Conservation (phyloP, 2,329 filamentous ascomycete species). For the Phoma herbarum region DNA sequence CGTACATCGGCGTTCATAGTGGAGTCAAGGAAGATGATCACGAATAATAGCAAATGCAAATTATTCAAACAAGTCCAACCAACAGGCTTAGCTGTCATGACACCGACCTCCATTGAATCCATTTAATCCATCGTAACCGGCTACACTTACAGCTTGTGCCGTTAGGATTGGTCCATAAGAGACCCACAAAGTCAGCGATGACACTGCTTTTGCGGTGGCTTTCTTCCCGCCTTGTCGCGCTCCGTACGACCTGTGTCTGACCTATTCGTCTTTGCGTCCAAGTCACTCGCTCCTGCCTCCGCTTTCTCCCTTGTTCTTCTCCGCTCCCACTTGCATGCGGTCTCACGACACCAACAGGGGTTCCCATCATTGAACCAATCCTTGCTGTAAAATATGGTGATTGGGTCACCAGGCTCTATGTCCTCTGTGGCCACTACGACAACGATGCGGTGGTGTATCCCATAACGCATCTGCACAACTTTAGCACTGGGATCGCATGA, state of each 20-base stretch:
- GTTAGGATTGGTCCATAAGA: too few species aligned
- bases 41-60: not conserved
- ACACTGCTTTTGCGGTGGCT: too few species aligned
- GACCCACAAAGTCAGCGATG: too few species aligned
- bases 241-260: not conserved
- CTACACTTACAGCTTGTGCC: not conserved
- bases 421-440: not conserved
- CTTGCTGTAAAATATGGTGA: not conserved
- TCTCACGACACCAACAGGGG: not conserved
- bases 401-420: not conserved
- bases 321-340: not conserved
- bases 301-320: not conserved
- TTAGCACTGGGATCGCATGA: slow-evolving; percentile 7
- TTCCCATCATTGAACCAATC: not conserved
- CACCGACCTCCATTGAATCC: not conserved
- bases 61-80: not conserved
- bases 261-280: not conserved
- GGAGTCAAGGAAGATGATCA: not conserved
- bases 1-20: not conserved
- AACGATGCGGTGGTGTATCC: not conserved
- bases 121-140: not conserved
- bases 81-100: not conserved
- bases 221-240: not conserved
- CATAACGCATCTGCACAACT: not conserved
- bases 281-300: not conserved